These are phyloP conservation scores for Vicia sativa DNA, from an alignment of 306 rosid species.

Conservation along the genomic window DNA sequence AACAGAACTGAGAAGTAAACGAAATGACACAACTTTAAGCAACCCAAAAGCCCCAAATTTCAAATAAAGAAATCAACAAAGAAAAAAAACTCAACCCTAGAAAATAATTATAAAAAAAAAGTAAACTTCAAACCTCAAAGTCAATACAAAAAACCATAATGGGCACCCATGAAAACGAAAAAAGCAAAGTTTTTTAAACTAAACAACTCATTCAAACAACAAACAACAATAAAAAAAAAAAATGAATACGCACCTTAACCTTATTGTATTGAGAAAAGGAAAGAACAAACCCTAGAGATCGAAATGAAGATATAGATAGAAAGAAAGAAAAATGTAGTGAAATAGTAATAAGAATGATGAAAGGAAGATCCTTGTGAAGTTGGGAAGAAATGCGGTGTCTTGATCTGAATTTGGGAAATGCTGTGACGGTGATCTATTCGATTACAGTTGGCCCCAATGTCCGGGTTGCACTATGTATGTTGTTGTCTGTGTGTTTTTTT, in stretches of 20 bases:
- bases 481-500: not conserved
- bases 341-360: not conserved
- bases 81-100: slow-evolving; percentile 19
- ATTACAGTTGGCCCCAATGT: not conserved
- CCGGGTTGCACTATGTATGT: not conserved
- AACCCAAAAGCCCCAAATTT: slow-evolving; percentile 22
- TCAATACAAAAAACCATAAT: slow-evolving; percentile 28
- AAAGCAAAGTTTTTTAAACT: slow-evolving; percentile 32
- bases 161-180: slow-evolving; percentile 40
- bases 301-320: not conserved
- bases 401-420: not conserved
- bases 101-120: slow-evolving; percentile 3
- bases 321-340: not conserved
- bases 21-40: slow-evolving; percentile 36
- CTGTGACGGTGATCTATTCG: not conserved
- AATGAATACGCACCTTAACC: not conserved
- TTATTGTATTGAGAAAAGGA: not conserved
- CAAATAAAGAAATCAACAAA: slow-evolving; percentile 36
- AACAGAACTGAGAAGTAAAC: not conserved
- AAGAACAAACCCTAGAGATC: not conserved
- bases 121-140: not conserved
- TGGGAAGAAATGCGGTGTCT: not conserved
- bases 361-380: not conserved
- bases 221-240: not conserved
- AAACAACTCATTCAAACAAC: slow-evolving; percentile 23